Evolutionary conservation across 805 yeast genomes (phyloP), one percentile per base, ranked within the genome.

Genomic region (Saturnispora silvae): DNA sequence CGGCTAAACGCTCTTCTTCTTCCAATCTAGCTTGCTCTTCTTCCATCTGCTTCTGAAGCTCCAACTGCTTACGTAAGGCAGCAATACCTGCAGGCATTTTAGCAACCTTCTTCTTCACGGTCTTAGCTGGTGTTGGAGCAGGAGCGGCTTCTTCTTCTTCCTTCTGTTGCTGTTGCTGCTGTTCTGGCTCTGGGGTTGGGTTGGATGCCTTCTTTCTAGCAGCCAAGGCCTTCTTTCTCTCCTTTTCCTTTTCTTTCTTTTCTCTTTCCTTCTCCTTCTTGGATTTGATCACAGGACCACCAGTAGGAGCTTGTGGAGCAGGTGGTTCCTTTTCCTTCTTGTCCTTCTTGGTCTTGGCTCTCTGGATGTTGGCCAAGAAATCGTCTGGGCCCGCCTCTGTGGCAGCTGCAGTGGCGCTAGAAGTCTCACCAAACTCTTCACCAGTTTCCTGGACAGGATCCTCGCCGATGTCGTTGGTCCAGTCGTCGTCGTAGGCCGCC

Each of bases 211-310:
- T 86, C 73, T 85, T 86, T 62, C 76, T 80, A 38, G 77, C 81
- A 31, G 95, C 95, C 42, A 77, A 73, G 50, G 84, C 94, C 64
- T 84, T 86, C 79, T 89, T 89, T 60, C 77, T 72, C 50, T 79
- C 83, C 68, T 89, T 89, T 56, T 82, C 94, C 47, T 74, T 76
- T 59, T 87, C 95, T 60, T 89, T 94, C 75, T 83, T 84, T 61
- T 92, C 95, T 65, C 79, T 87, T 65, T 89, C 94, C 63, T 81
- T 82, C 54, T 82, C 97, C 63, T 89, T 86, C 72, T 89, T 92
- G 40, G 89, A 75, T 61, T 87, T 85, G 54, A 86, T 68, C 46
- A 75, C 71, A 33, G 89, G 85, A 22, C 73, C 85, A 38, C 53
- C 52, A 23, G 45, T 33, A 7, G 10, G 7, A 10, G 51, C 42